phyloP scores from a whole-genome alignment of 352 stramenopile species.

The Plasmopara viticola region DNA sequence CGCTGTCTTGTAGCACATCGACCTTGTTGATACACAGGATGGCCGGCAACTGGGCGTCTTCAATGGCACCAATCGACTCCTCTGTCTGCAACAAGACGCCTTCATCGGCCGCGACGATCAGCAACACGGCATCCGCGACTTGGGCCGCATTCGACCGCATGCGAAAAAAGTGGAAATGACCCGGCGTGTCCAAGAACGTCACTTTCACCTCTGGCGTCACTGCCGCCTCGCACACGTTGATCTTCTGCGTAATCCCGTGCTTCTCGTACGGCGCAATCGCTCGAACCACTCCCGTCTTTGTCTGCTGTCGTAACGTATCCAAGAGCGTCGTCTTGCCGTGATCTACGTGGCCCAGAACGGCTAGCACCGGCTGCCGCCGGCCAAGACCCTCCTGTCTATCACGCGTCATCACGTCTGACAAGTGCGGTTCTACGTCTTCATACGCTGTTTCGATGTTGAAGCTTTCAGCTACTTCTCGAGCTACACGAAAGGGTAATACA shows the following conservation, averaged over 20 bases:
- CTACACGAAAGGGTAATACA: conserved; percentile 57
- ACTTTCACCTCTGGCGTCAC: conserved; percentile 67
- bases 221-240: conserved; percentile 93
- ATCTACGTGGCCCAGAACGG: conserved; percentile 99
- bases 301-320: conserved; percentile 87
- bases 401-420: conserved; percentile 16
- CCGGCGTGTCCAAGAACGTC: conserved; percentile 99
- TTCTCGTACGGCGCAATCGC: conserved; percentile 90
- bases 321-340: conserved; percentile 99
- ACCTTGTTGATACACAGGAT: conserved; percentile 87
- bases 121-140: conserved; percentile 95
- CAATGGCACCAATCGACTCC: conserved; percentile 91
- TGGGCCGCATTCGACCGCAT: conserved; percentile 96
- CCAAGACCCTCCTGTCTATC: conserved; percentile 18
- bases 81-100: conserved; percentile 97
- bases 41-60: conserved; percentile 62
- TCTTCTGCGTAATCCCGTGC: conserved; percentile 98
- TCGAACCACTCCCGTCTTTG: conserved; percentile 24
- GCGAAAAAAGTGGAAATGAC: conserved; percentile 98
- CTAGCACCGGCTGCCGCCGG: conserved; percentile 92
- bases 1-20: conserved; percentile 41
- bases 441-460: conserved; percentile 42
- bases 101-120: conserved; percentile 98
- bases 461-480: conserved; percentile 42
- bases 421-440: conserved; percentile 53